These are phyloP conservation scores for Talaromyces islandicus DNA, from an alignment of 2,329 filamentous ascomycete species.

Conservation along the genomic window DNA sequence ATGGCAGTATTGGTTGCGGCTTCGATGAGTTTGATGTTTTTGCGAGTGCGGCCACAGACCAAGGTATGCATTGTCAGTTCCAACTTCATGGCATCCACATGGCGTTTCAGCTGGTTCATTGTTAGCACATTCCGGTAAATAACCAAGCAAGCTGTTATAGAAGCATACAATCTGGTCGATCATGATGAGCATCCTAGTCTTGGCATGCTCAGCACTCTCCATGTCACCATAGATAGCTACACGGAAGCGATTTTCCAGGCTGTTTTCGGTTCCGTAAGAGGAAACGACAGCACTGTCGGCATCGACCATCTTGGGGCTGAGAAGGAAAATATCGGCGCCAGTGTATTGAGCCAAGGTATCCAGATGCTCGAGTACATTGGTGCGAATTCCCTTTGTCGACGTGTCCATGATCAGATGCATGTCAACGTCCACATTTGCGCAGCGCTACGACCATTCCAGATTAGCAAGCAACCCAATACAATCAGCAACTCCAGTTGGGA, in stretches of 20 bases:
- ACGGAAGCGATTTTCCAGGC: constrained; percentile 80
- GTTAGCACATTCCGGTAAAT: constrained; percentile 2
- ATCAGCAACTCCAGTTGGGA: neutral
- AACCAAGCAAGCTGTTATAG: neutral
- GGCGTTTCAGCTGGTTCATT: constrained; percentile 43
- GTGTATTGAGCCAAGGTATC: constrained; percentile 83
- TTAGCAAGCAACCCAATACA: neutral
- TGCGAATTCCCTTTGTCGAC: constrained; percentile 60
- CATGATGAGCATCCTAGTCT: constrained; percentile 91
- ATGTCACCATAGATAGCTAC: constrained; percentile 93
- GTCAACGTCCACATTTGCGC: constrained; percentile 88
- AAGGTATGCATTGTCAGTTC: constrained; percentile 86
- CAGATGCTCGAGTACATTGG: constrained; percentile 73
- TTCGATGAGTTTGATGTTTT: constrained; percentile 97
- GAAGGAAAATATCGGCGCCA: constrained; percentile 91
- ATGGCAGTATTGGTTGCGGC: constrained; percentile 93
- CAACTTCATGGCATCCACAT: constrained; percentile 71
- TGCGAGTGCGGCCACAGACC: constrained; percentile 85
- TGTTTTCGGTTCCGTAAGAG: constrained; percentile 68
- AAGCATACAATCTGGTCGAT: constrained; percentile 78
- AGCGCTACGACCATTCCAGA: constrained; percentile 55
- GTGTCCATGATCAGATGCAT: constrained; percentile 82
- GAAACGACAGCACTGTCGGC: constrained; percentile 69
- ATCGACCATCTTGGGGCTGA: constrained; percentile 79
- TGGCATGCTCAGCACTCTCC: constrained; percentile 92